Evolutionary conservation across 2,329 filamentous ascomycete species (phyloP).

Genomic region (Alternaria angustiovoidea): DNA sequence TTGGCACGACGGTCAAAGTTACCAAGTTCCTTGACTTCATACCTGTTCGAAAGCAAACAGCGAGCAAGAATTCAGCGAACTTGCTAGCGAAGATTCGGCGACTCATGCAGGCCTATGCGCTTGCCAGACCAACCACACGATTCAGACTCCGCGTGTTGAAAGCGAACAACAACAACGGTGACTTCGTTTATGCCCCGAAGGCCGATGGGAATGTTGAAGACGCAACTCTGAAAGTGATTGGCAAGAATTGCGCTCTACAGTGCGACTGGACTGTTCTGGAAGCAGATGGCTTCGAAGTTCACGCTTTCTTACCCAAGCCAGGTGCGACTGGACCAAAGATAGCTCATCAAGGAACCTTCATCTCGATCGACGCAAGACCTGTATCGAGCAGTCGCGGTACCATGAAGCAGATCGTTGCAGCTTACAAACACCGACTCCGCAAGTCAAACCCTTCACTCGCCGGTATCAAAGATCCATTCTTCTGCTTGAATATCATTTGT

Average conservation of each 20-base stretch:
- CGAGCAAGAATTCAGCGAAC: conserved; percentile 66
- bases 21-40: conserved; percentile 66
- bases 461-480: conserved; percentile 63
- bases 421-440: conserved; percentile 63
- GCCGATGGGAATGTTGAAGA: conserved; percentile 61
- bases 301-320: conserved; percentile 66
- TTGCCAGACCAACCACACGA: conserved; percentile 70
- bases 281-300: conserved; percentile 57
- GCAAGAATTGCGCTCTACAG: conserved; percentile 63
- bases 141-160: conserved; percentile 68
- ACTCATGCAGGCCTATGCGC: conserved; percentile 69
- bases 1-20: conserved; percentile 74
- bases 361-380: conserved; percentile 75
- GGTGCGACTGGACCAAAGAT: conserved; percentile 55
- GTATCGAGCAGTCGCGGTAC: conserved; percentile 64
- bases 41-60: conserved; percentile 69
- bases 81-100: conserved; percentile 66
- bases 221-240: conserved; percentile 69
- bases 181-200: conserved; percentile 71
- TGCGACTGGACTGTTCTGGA: conserved; percentile 58
- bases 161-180: conserved; percentile 57
- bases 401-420: conserved; percentile 65
- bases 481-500: conserved; percentile 71
- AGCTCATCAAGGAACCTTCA: conserved; percentile 59
- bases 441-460: conserved; percentile 29